Percentiles rank a stretch among this genome's conserved stretches.
These are phyloP conservation scores for Thielaviopsis euricoi DNA, from an alignment of 2,329 filamentous ascomycete species.

Conservation along the genomic window DNA sequence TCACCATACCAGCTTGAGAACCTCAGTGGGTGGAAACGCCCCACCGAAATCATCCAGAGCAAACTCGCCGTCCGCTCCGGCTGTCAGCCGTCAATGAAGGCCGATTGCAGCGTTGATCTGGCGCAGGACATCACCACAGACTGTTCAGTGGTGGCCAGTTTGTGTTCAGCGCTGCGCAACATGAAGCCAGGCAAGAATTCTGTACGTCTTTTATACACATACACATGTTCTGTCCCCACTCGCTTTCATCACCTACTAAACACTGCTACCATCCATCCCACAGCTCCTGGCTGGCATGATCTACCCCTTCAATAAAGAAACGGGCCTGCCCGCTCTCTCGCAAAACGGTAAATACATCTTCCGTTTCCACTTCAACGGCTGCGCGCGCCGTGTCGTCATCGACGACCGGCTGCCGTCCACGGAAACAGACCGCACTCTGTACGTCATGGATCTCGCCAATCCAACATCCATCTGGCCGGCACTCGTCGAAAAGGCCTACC, in stretches of 20 bases:
- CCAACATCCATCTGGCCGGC: conserved; percentile 79
- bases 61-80: conserved; percentile 10
- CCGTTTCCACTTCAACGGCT: conserved; percentile 90
- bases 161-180: conserved; percentile 65
- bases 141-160: conserved; percentile 89
- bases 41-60: conserved; percentile 30
- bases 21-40: conserved; percentile 74
- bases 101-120: conserved; percentile 51
- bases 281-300: conserved; percentile 57
- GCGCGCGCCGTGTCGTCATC: conserved; percentile 70
- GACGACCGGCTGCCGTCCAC: conserved; percentile 78
- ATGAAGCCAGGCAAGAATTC: conserved; percentile 51
- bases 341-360: conserved; percentile 79
- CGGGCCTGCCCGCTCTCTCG: conserved; percentile 45
- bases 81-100: conserved; percentile 43
- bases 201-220: conserved; percentile 32
- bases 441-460: conserved; percentile 75
- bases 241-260: no score
- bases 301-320: conserved; percentile 52
- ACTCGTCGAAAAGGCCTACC: conserved; percentile 84
- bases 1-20: conserved; percentile 57
- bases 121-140: conserved; percentile 93
- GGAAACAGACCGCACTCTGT: conserved; percentile 56
- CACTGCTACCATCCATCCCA: not conserved
- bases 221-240: no score